phyloP scores from a whole-genome alignment of 2,329 filamentous ascomycete genomes.

The Talaromyces sp. region DNA sequence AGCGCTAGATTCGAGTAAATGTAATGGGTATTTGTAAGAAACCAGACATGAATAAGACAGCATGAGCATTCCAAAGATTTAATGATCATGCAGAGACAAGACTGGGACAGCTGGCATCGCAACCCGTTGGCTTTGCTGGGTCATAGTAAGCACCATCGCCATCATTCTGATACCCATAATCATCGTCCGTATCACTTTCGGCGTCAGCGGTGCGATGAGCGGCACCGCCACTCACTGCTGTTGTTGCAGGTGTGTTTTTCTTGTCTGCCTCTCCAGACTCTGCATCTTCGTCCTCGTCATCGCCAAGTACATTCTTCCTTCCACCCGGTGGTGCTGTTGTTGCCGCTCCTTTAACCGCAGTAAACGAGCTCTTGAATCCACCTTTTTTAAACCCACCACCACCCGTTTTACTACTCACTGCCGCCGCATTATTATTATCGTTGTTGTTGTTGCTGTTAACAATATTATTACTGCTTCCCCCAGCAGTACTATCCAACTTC shows the following conservation, averaged over 20 bases:
- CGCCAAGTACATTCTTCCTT: slow-evolving; percentile 39
- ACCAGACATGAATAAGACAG: neutral
- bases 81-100: slow-evolving; percentile 7
- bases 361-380: slow-evolving; percentile 74
- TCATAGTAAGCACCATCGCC: slow-evolving; percentile 46
- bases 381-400: slow-evolving; percentile 65
- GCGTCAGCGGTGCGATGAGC: slow-evolving; percentile 39
- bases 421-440: neutral
- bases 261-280: neutral
- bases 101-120: slow-evolving; percentile 34
- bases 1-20: neutral
- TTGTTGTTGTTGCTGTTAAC: slow-evolving; percentile 15
- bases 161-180: slow-evolving; percentile 43
- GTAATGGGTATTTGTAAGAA: neutral
- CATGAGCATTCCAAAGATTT: neutral
- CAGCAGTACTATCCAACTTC: slow-evolving; percentile 23
- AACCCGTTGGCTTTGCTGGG: slow-evolving; percentile 48
- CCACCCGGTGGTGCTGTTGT: slow-evolving; percentile 19
- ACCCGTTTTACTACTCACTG: slow-evolving; percentile 6
- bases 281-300: slow-evolving; percentile 37
- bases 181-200: slow-evolving; percentile 66
- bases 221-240: neutral
- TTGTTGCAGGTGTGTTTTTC: neutral
- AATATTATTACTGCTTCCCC: slow-evolving; percentile 19
- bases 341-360: slow-evolving; percentile 42